Evolutionary conservation across 805 yeast genomes (phyloP).

Genomic region (Myxozyma udenii): DNA sequence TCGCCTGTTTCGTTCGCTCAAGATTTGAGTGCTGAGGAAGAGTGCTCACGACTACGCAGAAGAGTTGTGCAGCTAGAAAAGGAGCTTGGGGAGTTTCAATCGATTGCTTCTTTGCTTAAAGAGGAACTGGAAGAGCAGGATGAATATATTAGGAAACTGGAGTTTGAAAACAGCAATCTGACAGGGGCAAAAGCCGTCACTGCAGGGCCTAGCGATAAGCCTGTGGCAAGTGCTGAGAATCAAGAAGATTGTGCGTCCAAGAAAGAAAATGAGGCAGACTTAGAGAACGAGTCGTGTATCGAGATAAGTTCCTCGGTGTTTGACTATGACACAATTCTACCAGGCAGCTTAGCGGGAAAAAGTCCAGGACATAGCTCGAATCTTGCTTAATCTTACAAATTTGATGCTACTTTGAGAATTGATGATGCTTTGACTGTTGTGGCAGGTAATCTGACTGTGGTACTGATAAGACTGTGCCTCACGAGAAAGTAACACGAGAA

Average conservation of each 20-base stretch:
- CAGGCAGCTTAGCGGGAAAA: not conserved
- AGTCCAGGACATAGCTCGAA: too few relatives aligned
- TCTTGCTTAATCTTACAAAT: too few relatives aligned
- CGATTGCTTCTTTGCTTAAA: not conserved
- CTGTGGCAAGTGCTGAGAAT: not conserved
- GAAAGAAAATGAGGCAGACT: not conserved
- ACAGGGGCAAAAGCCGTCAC: too few relatives aligned
- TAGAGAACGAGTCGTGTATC: not conserved
- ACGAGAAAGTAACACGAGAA: not conserved
- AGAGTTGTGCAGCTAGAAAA: not conserved
- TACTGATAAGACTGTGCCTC: too few relatives aligned
- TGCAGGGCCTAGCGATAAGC: not conserved
- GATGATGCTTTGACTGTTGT: too few relatives aligned
- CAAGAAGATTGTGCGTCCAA: not conserved
- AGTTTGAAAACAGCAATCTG: slow-evolving; percentile 11
- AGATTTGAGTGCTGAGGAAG: not conserved
- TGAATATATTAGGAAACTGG: slow-evolving; percentile 21
- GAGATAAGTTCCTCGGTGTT: not conserved
- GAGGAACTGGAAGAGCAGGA: slow-evolving; percentile 20
- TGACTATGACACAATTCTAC: not conserved
- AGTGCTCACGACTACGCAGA: not conserved
- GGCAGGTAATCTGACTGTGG: too few relatives aligned
- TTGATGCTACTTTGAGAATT: too few relatives aligned
- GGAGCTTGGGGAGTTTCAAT: slow-evolving; percentile 12
- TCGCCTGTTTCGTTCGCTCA: not conserved